These are phyloP conservation scores for Fermentozyma sake DNA, from an alignment of 1,139 yeast species.

Conservation along the genomic window DNA sequence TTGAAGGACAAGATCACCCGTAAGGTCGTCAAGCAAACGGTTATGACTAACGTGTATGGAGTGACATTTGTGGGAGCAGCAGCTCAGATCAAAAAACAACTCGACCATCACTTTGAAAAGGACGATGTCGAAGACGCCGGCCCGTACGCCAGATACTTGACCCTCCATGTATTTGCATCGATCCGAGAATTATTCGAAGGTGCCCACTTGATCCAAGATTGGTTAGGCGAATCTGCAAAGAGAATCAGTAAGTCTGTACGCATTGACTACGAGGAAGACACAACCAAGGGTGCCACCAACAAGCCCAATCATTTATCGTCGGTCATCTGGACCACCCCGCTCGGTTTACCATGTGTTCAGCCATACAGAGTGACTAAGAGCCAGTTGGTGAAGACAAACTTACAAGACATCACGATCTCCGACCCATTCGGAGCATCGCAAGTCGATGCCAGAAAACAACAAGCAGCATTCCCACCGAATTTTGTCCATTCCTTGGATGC, in stretches of 20 bases:
- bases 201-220: conserved; percentile 93
- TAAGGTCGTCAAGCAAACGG: conserved; percentile 93
- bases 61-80: conserved; percentile 94
- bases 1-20: conserved; percentile 67
- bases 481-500: conserved; percentile 95
- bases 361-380: conserved; percentile 76
- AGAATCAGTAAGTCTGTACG: conserved; percentile 76
- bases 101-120: conserved; percentile 40
- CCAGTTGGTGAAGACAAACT: conserved; percentile 65
- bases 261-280: conserved; percentile 43
- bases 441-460: conserved; percentile 86
- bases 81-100: conserved; percentile 74
- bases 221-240: conserved; percentile 87
- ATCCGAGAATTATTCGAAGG: conserved; percentile 84
- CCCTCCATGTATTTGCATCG: conserved; percentile 75
- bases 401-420: conserved; percentile 76
- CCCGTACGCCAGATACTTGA: conserved; percentile 61
- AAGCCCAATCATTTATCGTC: conserved; percentile 72
- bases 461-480: conserved; percentile 93
- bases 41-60: conserved; percentile 98
- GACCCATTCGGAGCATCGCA: conserved; percentile 82
- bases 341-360: conserved; percentile 92
- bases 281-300: conserved; percentile 17
- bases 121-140: conserved; percentile 38
- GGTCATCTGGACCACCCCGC: conserved; percentile 96